Percentiles rank a stretch among this genome's conserved stretches.
phyloP scores from a whole-genome alignment of 2,329 filamentous ascomycete genomes.

The Alternaria atra region DNA sequence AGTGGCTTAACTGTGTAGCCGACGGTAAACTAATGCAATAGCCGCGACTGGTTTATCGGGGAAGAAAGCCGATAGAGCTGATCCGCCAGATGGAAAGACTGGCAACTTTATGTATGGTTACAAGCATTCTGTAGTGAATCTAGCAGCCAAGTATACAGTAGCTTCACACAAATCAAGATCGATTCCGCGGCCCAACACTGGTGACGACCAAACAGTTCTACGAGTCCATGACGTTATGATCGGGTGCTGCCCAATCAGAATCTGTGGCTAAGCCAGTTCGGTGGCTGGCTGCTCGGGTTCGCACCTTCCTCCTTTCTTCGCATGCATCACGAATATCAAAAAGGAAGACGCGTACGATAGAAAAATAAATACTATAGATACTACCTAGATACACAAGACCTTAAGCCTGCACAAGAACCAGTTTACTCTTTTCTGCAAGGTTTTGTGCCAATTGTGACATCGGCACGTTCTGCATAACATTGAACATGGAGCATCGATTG shows the following conservation, averaged over 20 bases:
- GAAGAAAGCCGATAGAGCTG: not conserved
- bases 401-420: conserved; percentile 2
- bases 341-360: not conserved
- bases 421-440: conserved; percentile 20
- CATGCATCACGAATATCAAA: not conserved
- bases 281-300: not conserved
- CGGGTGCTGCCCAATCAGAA: conserved; percentile 7
- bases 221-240: conserved; percentile 17
- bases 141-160: not conserved
- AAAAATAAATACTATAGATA: not conserved
- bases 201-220: not conserved
- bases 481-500: conserved; percentile 13
- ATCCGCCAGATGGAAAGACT: not conserved
- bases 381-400: not conserved
- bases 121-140: not conserved
- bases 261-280: conserved; percentile 3
- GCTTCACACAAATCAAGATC: conserved; percentile 1
- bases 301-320: not conserved
- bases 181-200: not conserved
- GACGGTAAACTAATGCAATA: not conserved
- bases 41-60: not conserved
- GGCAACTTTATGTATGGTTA: not conserved
- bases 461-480: conserved; percentile 17
- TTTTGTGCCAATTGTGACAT: conserved; percentile 14
- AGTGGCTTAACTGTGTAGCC: not conserved